These are phyloP conservation scores for Nothopassalora personata DNA, from an alignment of 2,329 filamentous ascomycete species.

Conservation along the genomic window DNA sequence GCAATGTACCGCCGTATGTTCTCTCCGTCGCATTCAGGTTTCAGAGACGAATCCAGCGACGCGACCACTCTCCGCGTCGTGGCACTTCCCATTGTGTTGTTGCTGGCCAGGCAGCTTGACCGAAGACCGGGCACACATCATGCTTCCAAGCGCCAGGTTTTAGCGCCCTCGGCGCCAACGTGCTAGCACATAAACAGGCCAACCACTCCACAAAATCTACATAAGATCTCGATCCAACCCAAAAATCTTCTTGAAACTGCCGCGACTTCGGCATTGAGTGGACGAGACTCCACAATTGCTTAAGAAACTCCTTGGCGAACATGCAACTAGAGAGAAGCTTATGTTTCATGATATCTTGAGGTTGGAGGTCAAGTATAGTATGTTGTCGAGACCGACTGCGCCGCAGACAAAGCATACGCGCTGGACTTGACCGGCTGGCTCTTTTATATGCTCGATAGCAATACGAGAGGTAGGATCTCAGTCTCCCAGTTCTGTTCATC, in stretches of 20 bases:
- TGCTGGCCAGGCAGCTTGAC: background rate
- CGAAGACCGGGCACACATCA: background rate
- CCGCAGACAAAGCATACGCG: conserved; percentile 7
- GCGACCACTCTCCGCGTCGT: background rate
- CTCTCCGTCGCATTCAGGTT: background rate
- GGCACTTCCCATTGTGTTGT: background rate
- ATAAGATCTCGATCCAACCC: background rate
- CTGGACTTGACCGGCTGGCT: background rate
- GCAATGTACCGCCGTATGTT: too few relatives aligned
- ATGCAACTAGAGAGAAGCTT: background rate
- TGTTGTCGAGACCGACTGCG: background rate
- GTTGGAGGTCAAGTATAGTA: background rate
- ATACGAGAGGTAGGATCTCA: background rate
- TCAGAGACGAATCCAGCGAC: too few relatives aligned
- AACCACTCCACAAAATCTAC: background rate
- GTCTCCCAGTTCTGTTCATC: background rate
- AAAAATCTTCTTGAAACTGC: background rate
- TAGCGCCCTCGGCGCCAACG: background rate
- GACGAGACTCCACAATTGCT: too few relatives aligned
- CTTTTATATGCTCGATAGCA: background rate
- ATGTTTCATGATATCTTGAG: background rate
- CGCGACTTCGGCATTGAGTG: background rate
- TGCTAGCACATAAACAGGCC: background rate
- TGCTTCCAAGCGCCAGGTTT: conserved; percentile 4
- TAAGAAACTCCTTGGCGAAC: background rate